Evolutionary conservation across 2,329 filamentous ascomycete species (phyloP).

Genomic region (Hymenoscyphus scutula): DNA sequence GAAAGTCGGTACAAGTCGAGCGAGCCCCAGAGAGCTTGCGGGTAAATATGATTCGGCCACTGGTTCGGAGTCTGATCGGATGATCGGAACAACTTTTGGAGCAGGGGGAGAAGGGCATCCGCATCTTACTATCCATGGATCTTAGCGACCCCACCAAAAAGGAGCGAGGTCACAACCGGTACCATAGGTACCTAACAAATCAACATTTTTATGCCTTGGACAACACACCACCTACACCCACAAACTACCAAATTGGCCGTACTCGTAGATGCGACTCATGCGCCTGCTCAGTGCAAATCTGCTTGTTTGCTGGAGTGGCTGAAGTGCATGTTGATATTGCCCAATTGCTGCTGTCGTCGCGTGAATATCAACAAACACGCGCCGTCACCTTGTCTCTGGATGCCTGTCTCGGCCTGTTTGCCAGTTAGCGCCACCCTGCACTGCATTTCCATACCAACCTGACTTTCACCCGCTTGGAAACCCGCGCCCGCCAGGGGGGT

Average conservation of each 20-base stretch:
- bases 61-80: neutral
- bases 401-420: neutral
- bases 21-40: neutral
- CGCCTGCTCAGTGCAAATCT: constrained; percentile 13
- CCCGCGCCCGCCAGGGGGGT: constrained; percentile 18
- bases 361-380: constrained; percentile 17
- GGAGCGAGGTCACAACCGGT: too few species aligned
- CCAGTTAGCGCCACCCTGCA: constrained; percentile 1
- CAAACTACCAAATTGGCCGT: neutral
- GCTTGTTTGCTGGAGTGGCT: constrained; percentile 9
- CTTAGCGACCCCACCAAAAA: constrained; percentile 11
- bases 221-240: neutral
- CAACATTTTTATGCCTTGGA: constrained; percentile 1
- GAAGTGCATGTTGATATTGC: neutral
- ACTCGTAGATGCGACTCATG: constrained; percentile 23
- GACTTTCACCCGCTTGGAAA: constrained; percentile 3
- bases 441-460: neutral
- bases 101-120: too few species aligned
- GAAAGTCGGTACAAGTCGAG: neutral
- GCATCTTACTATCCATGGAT: too few species aligned
- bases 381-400: neutral
- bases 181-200: neutral
- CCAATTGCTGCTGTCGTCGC: constrained; percentile 19
- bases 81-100: neutral
- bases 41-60: constrained; percentile 1